phyloP scores from a whole-genome alignment of 176 grass and related monocot species.

The Cocos nucifera region DNA sequence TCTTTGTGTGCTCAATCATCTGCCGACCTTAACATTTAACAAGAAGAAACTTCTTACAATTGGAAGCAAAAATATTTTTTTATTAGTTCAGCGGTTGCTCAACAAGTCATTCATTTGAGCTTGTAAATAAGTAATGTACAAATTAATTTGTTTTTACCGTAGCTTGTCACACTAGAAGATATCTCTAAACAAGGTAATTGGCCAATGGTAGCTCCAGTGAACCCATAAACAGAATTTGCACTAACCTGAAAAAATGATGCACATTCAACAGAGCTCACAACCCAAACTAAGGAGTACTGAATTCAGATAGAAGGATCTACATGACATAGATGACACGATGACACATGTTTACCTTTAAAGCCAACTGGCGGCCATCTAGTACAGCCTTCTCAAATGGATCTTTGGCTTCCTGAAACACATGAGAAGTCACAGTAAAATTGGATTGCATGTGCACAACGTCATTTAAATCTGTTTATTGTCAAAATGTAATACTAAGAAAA shows the following conservation, averaged over 20 bases:
- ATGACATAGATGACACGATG: slow-evolving; percentile 11
- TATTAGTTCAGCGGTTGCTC: too few relatives aligned
- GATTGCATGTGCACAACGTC: not conserved
- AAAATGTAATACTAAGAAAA: too few relatives aligned
- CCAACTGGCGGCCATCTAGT: slow-evolving; percentile 95
- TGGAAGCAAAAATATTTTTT: not conserved
- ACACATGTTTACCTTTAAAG: slow-evolving; percentile 57
- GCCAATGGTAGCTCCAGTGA: slow-evolving; percentile 90
- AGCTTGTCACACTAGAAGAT: slow-evolving; percentile 98
- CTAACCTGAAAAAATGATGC: slow-evolving; percentile 57
- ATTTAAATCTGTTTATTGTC: not conserved
- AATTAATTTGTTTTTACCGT: slow-evolving; percentile 40
- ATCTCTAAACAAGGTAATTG: slow-evolving; percentile 97
- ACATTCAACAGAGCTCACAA: slow-evolving; percentile 5
- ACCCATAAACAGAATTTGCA: slow-evolving; percentile 99
- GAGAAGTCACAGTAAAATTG: not conserved
- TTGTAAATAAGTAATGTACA: too few relatives aligned
- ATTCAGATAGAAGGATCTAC: slow-evolving; percentile 4
- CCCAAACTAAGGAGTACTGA: not conserved
- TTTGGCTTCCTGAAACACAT: slow-evolving; percentile 68
- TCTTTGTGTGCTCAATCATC: slow-evolving; percentile 99
- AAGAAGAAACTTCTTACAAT: not conserved
- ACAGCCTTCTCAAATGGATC: slow-evolving; percentile 94
- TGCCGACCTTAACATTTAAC: slow-evolving; percentile 52
- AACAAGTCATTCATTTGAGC: too few relatives aligned